phyloP scores from a whole-genome alignment of 2,329 filamentous ascomycete species.

The Pleomassaria siparia region DNA sequence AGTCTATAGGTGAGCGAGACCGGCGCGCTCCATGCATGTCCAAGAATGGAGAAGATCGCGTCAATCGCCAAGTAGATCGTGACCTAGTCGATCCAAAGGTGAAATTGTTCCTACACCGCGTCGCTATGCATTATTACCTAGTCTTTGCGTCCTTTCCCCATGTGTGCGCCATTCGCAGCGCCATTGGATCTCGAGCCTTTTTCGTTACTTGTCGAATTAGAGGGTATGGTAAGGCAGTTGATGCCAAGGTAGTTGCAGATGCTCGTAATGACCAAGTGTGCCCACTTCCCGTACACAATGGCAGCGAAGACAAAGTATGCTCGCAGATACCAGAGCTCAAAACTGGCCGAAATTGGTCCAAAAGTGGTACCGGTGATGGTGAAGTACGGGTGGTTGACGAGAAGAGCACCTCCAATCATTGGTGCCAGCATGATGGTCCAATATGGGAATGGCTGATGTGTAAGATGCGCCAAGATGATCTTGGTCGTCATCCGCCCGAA shows the following conservation, averaged over 20 bases:
- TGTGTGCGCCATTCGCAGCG: conserved; percentile 25
- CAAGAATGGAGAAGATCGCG: not conserved
- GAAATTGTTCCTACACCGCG: not conserved
- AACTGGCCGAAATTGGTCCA: conserved; percentile 61
- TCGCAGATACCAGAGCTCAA: conserved; percentile 81
- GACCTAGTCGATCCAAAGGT: not conserved
- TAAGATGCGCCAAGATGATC: conserved; percentile 95
- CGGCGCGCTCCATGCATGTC: conserved; percentile 1
- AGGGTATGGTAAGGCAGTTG: conserved; percentile 83
- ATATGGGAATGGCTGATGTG: conserved; percentile 90
- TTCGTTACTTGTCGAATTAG: conserved; percentile 21
- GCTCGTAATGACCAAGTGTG: conserved; percentile 82
- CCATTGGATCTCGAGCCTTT: conserved; percentile 32
- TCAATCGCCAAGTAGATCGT: not conserved
- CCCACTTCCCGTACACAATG: conserved; percentile 92
- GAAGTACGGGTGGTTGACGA: conserved; percentile 79
- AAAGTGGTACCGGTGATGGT: conserved; percentile 48
- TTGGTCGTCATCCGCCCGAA: conserved; percentile 99
- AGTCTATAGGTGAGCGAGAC: conserved; percentile 1
- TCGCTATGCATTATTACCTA: conserved; percentile 10
- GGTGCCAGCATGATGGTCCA: conserved; percentile 92
- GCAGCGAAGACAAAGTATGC: conserved; percentile 80
- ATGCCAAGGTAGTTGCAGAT: conserved; percentile 94
- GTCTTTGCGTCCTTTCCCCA: conserved; percentile 38
- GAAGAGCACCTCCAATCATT: conserved; percentile 78